A percentile compares a stretch with the other conserved stretches of the same genome.
These are phyloP conservation scores for Monilinia vaccinii-corymbosi DNA, from an alignment of 2,329 filamentous ascomycete genomes.

Conservation along the genomic window DNA sequence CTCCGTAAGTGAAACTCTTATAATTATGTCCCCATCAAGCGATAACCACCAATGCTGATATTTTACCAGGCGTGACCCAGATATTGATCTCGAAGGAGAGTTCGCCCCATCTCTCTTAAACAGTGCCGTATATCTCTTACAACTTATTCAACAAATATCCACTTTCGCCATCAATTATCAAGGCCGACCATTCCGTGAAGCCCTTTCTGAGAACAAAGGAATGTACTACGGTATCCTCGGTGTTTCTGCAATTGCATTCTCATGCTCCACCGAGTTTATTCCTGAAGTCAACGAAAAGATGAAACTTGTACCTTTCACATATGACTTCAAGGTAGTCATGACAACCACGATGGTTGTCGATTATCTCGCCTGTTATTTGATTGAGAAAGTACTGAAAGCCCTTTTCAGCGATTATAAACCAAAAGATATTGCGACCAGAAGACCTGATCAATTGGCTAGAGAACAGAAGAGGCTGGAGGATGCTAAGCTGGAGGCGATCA, in stretches of 20 bases:
- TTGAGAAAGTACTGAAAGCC: conserved; percentile 78
- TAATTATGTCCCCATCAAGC: not conserved
- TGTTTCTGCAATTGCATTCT: conserved; percentile 84
- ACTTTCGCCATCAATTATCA: conserved; percentile 99
- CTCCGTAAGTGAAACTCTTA: conserved; percentile 56
- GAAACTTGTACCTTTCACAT: conserved; percentile 80
- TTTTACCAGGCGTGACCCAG: conserved; percentile 38
- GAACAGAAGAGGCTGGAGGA: conserved; percentile 61
- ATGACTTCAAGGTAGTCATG: conserved; percentile 82
- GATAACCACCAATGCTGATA: conserved; percentile 20
- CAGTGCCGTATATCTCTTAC: conserved; percentile 91
- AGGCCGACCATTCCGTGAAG: conserved; percentile 93
- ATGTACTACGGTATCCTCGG: conserved; percentile 97
- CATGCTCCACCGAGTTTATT: conserved; percentile 88
- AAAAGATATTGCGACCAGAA: conserved; percentile 81
- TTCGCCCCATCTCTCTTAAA: conserved; percentile 92
- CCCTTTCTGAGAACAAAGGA: conserved; percentile 80
- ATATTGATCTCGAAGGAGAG: conserved; percentile 87
- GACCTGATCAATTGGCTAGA: conserved; percentile 75
- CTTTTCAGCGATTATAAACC: conserved; percentile 86
- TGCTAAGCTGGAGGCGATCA: conserved; percentile 40
- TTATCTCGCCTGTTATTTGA: conserved; percentile 75
- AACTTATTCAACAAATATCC: conserved; percentile 97
- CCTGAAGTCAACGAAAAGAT: conserved; percentile 92
- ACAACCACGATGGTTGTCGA: conserved; percentile 79